These are phyloP conservation scores for Micractinium sp. DNA, from an alignment of 139 green algal genomes.

Conservation along the genomic window DNA sequence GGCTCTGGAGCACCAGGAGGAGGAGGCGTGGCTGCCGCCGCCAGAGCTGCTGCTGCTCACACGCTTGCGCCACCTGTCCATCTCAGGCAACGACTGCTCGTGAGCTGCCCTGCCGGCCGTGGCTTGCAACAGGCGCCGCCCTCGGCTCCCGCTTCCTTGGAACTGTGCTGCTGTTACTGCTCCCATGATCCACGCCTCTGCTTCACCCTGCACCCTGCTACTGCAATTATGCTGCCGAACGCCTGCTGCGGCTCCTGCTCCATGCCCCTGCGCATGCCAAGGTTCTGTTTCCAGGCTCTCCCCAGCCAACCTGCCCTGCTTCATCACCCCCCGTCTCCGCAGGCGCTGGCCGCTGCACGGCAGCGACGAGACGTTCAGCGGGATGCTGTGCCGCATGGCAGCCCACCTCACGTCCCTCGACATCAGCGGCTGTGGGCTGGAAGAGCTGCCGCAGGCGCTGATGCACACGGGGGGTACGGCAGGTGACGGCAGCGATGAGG, in stretches of 20 bases:
- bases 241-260: neutral
- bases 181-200: neutral
- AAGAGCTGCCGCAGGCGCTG: neutral
- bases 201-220: too few species aligned
- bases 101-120: neutral
- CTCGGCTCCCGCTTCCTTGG: neutral
- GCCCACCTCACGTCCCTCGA: neutral
- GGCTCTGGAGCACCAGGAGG: conserved; percentile 27
- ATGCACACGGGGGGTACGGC: neutral
- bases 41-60: conserved; percentile 19
- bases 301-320: neutral
- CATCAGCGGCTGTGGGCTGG: conserved; percentile 1
- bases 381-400: conserved; percentile 8
- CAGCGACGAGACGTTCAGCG: conserved; percentile 20
- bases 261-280: neutral
- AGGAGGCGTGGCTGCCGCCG: conserved; percentile 26
- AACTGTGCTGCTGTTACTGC: neutral
- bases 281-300: neutral
- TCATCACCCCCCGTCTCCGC: neutral
- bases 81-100: conserved; percentile 34
- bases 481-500: neutral
- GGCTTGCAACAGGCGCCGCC: neutral
- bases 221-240: too few species aligned
- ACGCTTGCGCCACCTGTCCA: conserved; percentile 23
- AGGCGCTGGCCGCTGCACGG: conserved; percentile 31